These are phyloP conservation scores for Coffea eugenioides DNA, from an alignment of 257 asterid genomes.

Conservation along the genomic window DNA sequence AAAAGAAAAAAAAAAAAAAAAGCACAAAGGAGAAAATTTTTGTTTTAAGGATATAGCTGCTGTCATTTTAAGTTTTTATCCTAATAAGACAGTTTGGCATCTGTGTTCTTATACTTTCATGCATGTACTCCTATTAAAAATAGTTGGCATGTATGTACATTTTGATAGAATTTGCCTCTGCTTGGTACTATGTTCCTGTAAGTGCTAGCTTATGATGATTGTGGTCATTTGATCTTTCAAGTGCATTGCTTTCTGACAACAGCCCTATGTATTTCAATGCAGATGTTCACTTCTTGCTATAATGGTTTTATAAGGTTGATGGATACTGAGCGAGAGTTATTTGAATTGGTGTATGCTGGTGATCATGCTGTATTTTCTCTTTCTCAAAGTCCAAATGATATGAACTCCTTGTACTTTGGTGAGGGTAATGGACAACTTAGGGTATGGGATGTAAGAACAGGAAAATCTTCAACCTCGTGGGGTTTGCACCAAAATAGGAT, in stretches of 20 bases:
- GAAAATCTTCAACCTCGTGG: slow-evolving; percentile 50
- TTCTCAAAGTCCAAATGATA: slow-evolving; percentile 44
- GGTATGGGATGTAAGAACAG: slow-evolving; percentile 67
- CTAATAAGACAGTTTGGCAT: neutral
- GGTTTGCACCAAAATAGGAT: slow-evolving; percentile 63
- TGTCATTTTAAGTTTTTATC: slow-evolving; percentile 1
- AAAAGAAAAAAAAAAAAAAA: neutral
- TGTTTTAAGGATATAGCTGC: neutral
- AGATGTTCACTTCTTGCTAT: slow-evolving; percentile 85
- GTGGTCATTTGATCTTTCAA: neutral
- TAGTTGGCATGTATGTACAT: neutral
- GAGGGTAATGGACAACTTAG: slow-evolving; percentile 62
- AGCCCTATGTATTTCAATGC: slow-evolving; percentile 30
- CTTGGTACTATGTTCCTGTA: neutral
- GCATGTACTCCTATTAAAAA: neutral
- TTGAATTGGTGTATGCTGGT: slow-evolving; percentile 53
- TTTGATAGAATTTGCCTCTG: neutral
- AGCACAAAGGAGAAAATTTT: neutral
- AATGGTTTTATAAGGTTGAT: slow-evolving; percentile 76
- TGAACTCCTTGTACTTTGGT: slow-evolving; percentile 52
- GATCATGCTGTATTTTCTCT: slow-evolving; percentile 52
- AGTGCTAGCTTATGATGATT: neutral
- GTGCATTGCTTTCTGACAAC: slow-evolving; percentile 13
- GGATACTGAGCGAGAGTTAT: slow-evolving; percentile 77
- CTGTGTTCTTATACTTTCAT: neutral